phyloP scores from a whole-genome alignment of 306 rosid species.

The Hylodesmum podocarpum region DNA sequence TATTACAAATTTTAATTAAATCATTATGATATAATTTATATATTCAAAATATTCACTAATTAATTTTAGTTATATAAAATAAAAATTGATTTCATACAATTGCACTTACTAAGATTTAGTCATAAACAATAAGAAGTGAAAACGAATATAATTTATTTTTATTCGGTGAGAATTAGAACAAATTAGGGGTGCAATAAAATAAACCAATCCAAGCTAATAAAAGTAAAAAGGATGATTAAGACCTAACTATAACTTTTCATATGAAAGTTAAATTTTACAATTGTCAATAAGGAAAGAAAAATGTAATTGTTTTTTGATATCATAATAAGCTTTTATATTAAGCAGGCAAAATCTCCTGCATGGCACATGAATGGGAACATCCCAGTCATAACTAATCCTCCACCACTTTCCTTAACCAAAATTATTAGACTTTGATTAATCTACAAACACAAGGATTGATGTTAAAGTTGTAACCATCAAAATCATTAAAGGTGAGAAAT shows the following conservation, averaged over 20 bases:
- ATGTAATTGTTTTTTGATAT: background rate
- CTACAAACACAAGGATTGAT: conserved; percentile 27
- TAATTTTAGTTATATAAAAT: too few relatives aligned
- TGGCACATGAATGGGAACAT: background rate
- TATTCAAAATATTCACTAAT: too few relatives aligned
- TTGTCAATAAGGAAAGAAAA: background rate
- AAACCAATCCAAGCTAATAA: too few relatives aligned
- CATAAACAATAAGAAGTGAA: too few relatives aligned
- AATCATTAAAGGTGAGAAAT: conserved; percentile 7
- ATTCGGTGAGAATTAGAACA: too few relatives aligned
- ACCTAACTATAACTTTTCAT: conserved; percentile 4
- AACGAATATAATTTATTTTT: too few relatives aligned
- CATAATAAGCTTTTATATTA: background rate
- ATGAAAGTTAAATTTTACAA: conserved; percentile 10
- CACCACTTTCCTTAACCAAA: conserved; percentile 4
- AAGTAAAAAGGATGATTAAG: too few relatives aligned
- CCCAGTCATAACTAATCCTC: background rate
- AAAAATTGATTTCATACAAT: too few relatives aligned
- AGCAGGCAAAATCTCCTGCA: background rate
- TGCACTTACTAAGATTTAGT: too few relatives aligned
- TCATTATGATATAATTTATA: too few relatives aligned
- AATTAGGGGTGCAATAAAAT: too few relatives aligned
- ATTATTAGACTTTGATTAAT: conserved; percentile 2
- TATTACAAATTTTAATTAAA: too few relatives aligned
- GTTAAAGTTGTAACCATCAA: conserved; percentile 12